Evolutionary conservation across 2,329 filamentous ascomycete genomes (phyloP).

Genomic region (Madurella mycetomatis): DNA sequence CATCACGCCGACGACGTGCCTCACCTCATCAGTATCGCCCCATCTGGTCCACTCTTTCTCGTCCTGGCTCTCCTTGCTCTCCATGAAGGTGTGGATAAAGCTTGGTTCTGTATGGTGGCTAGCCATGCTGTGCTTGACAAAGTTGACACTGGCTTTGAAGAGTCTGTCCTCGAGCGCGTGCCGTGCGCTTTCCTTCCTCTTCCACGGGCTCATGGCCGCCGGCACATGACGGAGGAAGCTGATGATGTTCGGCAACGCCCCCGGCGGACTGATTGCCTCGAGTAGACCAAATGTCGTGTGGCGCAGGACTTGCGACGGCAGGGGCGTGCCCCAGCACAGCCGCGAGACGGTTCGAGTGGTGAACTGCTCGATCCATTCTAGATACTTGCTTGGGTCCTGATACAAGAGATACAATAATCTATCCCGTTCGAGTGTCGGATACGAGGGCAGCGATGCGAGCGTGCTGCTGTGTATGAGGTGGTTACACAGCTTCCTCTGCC

Average conservation of each 20-base stretch:
- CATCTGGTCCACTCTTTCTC: constrained; percentile 28
- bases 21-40: constrained; percentile 36
- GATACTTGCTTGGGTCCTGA: constrained; percentile 38
- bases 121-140: constrained; percentile 33
- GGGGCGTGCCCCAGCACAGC: constrained; percentile 42
- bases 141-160: constrained; percentile 35
- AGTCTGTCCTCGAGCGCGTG: constrained; percentile 38
- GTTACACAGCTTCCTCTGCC: constrained; percentile 43
- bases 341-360: constrained; percentile 43
- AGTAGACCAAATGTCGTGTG: constrained; percentile 44
- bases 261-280: constrained; percentile 42
- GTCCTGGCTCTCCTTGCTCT: constrained; percentile 22
- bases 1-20: constrained; percentile 44
- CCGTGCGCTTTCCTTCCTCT: constrained; percentile 39
- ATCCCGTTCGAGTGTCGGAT: constrained; percentile 43
- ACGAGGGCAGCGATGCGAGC: constrained; percentile 37
- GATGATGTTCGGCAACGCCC: constrained; percentile 40
- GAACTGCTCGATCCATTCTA: constrained; percentile 45
- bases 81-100: constrained; percentile 40
- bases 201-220: constrained; percentile 39
- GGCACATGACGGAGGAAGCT: constrained; percentile 39
- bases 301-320: constrained; percentile 37
- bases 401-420: constrained; percentile 41
- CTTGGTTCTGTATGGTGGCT: constrained; percentile 35
- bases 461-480: constrained; percentile 39